phyloP scores from a whole-genome alignment of 2,329 filamentous ascomycete genomes.

The Cladosporium sp. region DNA sequence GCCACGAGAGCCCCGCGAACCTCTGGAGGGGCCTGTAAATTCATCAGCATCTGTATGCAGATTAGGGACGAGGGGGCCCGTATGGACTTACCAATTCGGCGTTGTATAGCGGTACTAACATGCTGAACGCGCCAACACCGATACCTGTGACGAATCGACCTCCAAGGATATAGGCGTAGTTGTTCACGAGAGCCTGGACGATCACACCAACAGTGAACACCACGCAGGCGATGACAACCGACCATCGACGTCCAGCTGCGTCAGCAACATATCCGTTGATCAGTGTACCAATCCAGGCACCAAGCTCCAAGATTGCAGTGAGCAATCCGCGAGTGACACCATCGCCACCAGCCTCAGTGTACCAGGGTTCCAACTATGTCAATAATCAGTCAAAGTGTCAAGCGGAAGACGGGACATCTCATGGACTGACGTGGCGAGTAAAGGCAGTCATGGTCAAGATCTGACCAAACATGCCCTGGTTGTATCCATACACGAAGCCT shows the following conservation, averaged over 20 bases:
- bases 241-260: conserved; percentile 21
- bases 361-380: conserved; percentile 16
- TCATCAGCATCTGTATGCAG: not conserved
- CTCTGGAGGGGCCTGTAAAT: conserved; percentile 51
- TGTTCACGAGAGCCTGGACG: conserved; percentile 63
- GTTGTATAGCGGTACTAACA: conserved; percentile 57
- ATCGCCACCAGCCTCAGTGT: not conserved
- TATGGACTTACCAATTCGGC: conserved; percentile 41
- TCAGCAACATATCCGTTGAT: conserved; percentile 59
- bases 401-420: no score
- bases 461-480: conserved; percentile 34
- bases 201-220: conserved; percentile 58
- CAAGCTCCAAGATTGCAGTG: conserved; percentile 15
- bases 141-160: conserved; percentile 69
- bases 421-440: conserved; percentile 17
- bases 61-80: no score
- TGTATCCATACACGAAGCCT: conserved; percentile 35
- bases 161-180: conserved; percentile 61
- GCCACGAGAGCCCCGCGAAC: conserved; percentile 65
- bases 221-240: conserved; percentile 22
- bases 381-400: not conserved
- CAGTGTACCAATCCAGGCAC: conserved; percentile 68
- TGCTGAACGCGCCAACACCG: conserved; percentile 67
- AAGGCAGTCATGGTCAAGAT: conserved; percentile 33
- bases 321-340: conserved; percentile 8